A percentile compares a stretch with the other conserved stretches of the same genome.
These are phyloP conservation scores for Saxophila tyrrhenica DNA, from an alignment of 495 filamentous ascomycete genomes.

Conservation along the genomic window DNA sequence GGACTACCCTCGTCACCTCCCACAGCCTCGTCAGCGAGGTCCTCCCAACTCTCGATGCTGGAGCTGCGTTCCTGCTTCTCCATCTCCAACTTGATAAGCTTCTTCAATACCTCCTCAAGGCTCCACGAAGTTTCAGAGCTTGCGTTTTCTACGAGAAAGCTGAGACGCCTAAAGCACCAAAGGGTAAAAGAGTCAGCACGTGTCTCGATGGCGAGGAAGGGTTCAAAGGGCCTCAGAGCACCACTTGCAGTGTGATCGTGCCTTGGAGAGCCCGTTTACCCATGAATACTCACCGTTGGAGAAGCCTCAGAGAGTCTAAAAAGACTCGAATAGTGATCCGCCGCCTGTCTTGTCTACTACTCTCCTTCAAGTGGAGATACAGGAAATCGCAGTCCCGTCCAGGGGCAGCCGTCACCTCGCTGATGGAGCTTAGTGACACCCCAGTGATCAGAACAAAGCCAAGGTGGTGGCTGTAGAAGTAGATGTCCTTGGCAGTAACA, in stretches of 20 bases:
- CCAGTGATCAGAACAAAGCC: conserved; percentile 79
- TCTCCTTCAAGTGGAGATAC: conserved; percentile 66
- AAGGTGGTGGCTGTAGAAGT: conserved; percentile 91
- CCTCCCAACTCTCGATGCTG: conserved; percentile 89
- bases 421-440: conserved; percentile 59
- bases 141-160: conserved; percentile 68
- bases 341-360: conserved; percentile 45
- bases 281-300: no score
- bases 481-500: conserved; percentile 72
- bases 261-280: no score
- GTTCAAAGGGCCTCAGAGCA: no score
- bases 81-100: conserved; percentile 56
- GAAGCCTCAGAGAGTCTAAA: conserved; percentile 70
- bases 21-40: conserved; percentile 46
- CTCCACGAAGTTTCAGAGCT: conserved; percentile 51
- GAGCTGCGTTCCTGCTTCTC: conserved; percentile 51
- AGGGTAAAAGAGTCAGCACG: no score
- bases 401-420: conserved; percentile 78
- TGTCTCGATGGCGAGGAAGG: no score
- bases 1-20: conserved; percentile 18
- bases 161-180: conserved; percentile 67
- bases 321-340: conserved; percentile 83
- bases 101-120: conserved; percentile 53
- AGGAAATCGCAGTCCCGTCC: conserved; percentile 90
- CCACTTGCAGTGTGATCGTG: no score